A percentile compares a stretch with the other conserved stretches of the same genome.
phyloP scores from a whole-genome alignment of 1,284 basidiomycete genomes.

The Cryptococcus hybrid region DNA sequence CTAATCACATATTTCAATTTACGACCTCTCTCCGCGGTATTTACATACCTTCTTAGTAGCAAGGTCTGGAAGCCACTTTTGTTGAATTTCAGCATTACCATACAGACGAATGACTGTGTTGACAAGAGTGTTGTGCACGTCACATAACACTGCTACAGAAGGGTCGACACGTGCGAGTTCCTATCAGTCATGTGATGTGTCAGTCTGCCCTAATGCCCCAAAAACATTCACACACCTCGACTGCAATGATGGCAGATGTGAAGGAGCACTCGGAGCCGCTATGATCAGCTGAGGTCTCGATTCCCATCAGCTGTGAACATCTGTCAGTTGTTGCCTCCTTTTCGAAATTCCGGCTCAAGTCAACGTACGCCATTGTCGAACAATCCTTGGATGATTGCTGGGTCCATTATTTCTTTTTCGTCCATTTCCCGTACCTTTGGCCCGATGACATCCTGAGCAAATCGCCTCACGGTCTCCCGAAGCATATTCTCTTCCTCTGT shows the following conservation, averaged over 20 bases:
- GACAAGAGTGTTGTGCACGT: constrained; percentile 98
- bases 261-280: constrained; percentile 91
- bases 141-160: constrained; percentile 92
- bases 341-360: too few relatives aligned
- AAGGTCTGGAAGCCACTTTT: constrained; percentile 85
- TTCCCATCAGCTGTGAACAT: constrained; percentile 79
- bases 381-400: constrained; percentile 77
- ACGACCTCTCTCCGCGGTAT: neutral
- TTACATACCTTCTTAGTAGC: constrained; percentile 67
- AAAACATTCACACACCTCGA: constrained; percentile 56
- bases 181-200: constrained; percentile 3
- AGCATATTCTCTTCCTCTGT: constrained; percentile 92
- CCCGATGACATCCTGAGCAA: constrained; percentile 82
- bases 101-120: constrained; percentile 92
- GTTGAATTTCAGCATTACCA: constrained; percentile 78
- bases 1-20: constrained; percentile 51
- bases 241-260: constrained; percentile 91
- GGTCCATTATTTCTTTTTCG: constrained; percentile 95
- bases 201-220: neutral
- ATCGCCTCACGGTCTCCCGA: constrained; percentile 79
- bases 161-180: constrained; percentile 96
- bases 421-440: constrained; percentile 97
- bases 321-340: neutral
- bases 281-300: constrained; percentile 82
- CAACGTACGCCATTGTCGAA: constrained; percentile 88